Conservation (phyloP, 495 filamentous ascomycete genomes). For the Xylaria sp. region DNA sequence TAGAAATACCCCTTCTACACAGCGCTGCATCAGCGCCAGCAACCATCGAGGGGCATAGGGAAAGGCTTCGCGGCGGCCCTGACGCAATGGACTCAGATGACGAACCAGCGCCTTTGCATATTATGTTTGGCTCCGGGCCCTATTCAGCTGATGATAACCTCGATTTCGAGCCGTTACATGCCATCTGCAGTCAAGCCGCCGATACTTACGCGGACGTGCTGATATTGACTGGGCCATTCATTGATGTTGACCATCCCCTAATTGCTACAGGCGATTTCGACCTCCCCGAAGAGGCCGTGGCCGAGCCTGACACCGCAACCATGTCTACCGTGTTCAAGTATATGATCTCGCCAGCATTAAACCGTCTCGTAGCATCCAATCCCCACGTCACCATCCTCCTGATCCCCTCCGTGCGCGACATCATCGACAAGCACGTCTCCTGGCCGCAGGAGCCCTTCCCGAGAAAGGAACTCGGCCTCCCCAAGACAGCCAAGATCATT, state of each 20-base stretch:
- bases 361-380: conserved; percentile 67
- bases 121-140: conserved; percentile 82
- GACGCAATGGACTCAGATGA: conserved; percentile 64
- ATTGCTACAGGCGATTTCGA: conserved; percentile 90
- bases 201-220: conserved; percentile 79
- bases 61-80: conserved; percentile 65
- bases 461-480: conserved; percentile 71
- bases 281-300: conserved; percentile 71
- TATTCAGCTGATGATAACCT: conserved; percentile 93
- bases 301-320: conserved; percentile 78
- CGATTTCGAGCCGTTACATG: conserved; percentile 82
- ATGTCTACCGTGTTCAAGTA: conserved; percentile 84
- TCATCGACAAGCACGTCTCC: conserved; percentile 78
- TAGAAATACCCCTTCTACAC: conserved; percentile 74
- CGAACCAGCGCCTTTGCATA: conserved; percentile 68
- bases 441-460: conserved; percentile 89
- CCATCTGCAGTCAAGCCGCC: conserved; percentile 78
- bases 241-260: conserved; percentile 91
- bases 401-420: conserved; percentile 86
- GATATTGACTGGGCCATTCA: conserved; percentile 83
- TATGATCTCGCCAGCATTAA: conserved; percentile 71
- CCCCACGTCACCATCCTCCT: conserved; percentile 82
- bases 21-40: conserved; percentile 68
- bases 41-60: conserved; percentile 67
- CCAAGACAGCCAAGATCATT: conserved; percentile 76